Base-by-base conservation (phyloP, 1,284 basidiomycete species). In the Chiua sp. region DNA sequence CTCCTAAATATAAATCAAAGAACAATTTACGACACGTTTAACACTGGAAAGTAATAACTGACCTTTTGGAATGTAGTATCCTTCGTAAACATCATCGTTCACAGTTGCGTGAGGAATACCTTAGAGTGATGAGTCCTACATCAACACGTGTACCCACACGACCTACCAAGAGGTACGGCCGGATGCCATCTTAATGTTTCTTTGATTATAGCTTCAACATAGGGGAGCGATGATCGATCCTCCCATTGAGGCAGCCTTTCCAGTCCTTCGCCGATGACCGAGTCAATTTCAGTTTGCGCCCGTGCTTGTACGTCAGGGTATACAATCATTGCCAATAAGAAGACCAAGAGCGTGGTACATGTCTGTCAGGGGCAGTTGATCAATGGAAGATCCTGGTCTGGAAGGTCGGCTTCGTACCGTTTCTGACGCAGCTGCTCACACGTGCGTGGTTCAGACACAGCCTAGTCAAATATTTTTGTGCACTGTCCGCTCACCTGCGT, bases 151-250 rank as follows among this genome's bases (percentile, higher is more conserved):
- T 2, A 28, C 7, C 35, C 22, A 28, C 26, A 23, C 32, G 32
- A 39, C 59, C 37, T 60, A 67, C 72, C 65, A 1, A 72, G 59
- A 15, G 82, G 82, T 4, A 69, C 75, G 5, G 79, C 75, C 4
- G 82, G 80, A 6, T 79, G 75, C 73, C 79, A 87, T 32, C 86
- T 74, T 51, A 85, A 64, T 2, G 82, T 77, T 68, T 87, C 87
- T 61, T 82, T 83, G 55, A 85, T 63, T 2, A 85, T 63, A 0
- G 83, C 83, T 16, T 74, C 68, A 1, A 87, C 65, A 65, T 83
- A 87, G 1, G 71, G 73, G 26, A 87, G 68, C 16, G 65, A 69
- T 3, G 63, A 55, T 4, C 80, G 65, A 44, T 84, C 79, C 4
- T 71, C 69, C 44, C 80, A 75, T 7, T 71, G 65, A 2, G 82